Conservation (phyloP, 2,329 filamentous ascomycete species). For the Ploettnerulaceae sp. region DNA sequence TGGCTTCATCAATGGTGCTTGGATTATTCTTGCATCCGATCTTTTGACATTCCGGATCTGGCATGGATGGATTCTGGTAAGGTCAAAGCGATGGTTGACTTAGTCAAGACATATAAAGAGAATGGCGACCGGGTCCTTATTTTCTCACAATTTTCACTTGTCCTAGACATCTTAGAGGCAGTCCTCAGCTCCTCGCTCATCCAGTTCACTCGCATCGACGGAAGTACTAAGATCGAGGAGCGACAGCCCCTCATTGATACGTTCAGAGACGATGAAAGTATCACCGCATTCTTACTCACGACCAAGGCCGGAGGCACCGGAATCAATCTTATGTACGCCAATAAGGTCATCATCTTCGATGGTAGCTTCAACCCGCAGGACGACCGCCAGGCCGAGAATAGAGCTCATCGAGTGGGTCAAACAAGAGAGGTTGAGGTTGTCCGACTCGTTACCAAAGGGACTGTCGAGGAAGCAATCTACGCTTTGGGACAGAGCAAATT, state of each 20-base stretch:
- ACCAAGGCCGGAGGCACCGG: constrained; percentile 95
- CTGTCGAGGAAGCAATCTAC: constrained; percentile 91
- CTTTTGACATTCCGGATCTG: constrained; percentile 49
- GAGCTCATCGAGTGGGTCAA: constrained; percentile 92
- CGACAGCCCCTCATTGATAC: constrained; percentile 85
- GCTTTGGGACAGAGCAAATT: constrained; percentile 89
- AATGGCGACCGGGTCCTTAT: constrained; percentile 85
- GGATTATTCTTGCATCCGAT: constrained; percentile 50
- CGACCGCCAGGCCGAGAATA: constrained; percentile 96
- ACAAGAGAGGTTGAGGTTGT: constrained; percentile 86
- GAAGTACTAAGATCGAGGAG: constrained; percentile 72
- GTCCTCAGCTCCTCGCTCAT: constrained; percentile 71
- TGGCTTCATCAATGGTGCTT: constrained; percentile 62
- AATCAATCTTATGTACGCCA: constrained; percentile 91
- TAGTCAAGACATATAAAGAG: constrained; percentile 66
- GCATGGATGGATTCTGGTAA: constrained; percentile 70
- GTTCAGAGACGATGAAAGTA: constrained; percentile 70
- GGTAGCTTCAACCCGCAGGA: constrained; percentile 97
- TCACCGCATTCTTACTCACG: constrained; percentile 87
- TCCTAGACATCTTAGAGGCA: constrained; percentile 84
- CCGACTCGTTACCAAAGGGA: constrained; percentile 71
- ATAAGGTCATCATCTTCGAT: constrained; percentile 98
- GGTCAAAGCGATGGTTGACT: constrained; percentile 70
- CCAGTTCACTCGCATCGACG: constrained; percentile 80
- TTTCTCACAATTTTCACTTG: constrained; percentile 89